Conservation (phyloP, 768 basidiomycete species). For the Hygrocybe coccinea region DNA sequence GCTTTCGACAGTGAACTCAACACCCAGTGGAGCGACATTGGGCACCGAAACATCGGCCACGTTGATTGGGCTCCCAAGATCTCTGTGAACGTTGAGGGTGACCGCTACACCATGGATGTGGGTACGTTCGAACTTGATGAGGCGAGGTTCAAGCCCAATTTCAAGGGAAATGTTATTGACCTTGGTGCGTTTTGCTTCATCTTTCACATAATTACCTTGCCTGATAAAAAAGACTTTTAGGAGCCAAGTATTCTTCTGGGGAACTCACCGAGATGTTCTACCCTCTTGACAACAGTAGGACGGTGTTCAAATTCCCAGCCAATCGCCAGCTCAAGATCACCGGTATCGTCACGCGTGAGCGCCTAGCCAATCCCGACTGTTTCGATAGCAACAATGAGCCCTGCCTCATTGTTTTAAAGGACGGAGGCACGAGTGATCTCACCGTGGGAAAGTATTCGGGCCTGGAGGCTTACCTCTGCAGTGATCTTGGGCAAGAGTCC, state of each 20-base stretch:
- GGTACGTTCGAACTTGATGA: conserved; percentile 21
- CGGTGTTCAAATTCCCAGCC: conserved; percentile 28
- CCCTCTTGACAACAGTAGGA: conserved; percentile 14
- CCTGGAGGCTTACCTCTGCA: conserved; percentile 29
- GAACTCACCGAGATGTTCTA: conserved; percentile 17
- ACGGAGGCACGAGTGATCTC: conserved; percentile 32
- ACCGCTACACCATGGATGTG: conserved; percentile 24
- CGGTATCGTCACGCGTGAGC: conserved; percentile 18
- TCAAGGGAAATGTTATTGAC: conserved; percentile 12
- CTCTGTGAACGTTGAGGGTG: conserved; percentile 19
- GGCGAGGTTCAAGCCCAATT: conserved; percentile 13
- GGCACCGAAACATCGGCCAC: conserved; percentile 18
- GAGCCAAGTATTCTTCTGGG: conserved; percentile 25
- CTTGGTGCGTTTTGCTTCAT: conserved; percentile 11
- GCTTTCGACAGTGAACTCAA: conserved; percentile 23
- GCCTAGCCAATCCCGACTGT: conserved; percentile 26
- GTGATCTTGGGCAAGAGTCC: conserved; percentile 20
- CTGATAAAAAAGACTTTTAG: conserved; percentile 19
- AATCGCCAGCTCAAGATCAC: conserved; percentile 29
- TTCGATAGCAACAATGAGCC: conserved; percentile 27
- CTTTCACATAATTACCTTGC: conserved; percentile 6
- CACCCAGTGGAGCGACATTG: conserved; percentile 18
- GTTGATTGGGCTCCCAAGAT: conserved; percentile 23
- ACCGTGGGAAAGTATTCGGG: conserved; percentile 37
- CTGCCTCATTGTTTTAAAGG: conserved; percentile 31